Base-by-base conservation (phyloP, 2,329 filamentous ascomycete genomes). In the Shiraia sp. region DNA sequence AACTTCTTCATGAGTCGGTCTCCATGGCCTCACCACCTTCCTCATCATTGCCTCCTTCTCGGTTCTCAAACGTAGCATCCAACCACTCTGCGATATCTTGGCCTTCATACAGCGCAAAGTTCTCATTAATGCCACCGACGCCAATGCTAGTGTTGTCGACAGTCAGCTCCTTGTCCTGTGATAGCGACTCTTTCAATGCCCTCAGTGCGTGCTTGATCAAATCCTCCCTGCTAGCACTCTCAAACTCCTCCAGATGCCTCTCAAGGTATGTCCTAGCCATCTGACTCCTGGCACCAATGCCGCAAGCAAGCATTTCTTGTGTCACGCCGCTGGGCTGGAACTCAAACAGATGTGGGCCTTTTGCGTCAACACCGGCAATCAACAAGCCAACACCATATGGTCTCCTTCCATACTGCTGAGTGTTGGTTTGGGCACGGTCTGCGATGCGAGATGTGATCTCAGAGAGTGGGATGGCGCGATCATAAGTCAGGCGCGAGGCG, bases 241-340 rank as follows among this genome's bases (percentile, higher is more conserved):
- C 80, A 70, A 99, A 97, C 56, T 83, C 76, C 51, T 95, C 91
- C 48, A 96, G 74, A 73, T 96, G 88, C 65, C 90, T 82, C 80
- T 99, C 93, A 41, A 99, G 78, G 73, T 99, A 99, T 51, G 93
- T 99, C 65, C 93, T 80, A 16, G 93, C 93, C 90, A 97, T 97
- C 77, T 99, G 93, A 71, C 87, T 93, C 60, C 93, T 81, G 33
- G 93, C 93, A 38, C 93, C 93, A 69, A 99, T 99, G 45, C 91
- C 92, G 68, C 92, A 96, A 16, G 93, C 93, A 35, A 88, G 71
- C 90, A 97, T 97, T 80, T 99, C 93, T 68, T 96, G 88, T 61
- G 90, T 96, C 80, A 97, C 87, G 33, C 93, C 93, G 40, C 83
- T 89, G 9, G 93, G 93, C 75, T 96, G 92, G 79, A 99, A 99